These are phyloP conservation scores for Microcera coccophila DNA, from an alignment of 2,329 filamentous ascomycete species.

Conservation along the genomic window DNA sequence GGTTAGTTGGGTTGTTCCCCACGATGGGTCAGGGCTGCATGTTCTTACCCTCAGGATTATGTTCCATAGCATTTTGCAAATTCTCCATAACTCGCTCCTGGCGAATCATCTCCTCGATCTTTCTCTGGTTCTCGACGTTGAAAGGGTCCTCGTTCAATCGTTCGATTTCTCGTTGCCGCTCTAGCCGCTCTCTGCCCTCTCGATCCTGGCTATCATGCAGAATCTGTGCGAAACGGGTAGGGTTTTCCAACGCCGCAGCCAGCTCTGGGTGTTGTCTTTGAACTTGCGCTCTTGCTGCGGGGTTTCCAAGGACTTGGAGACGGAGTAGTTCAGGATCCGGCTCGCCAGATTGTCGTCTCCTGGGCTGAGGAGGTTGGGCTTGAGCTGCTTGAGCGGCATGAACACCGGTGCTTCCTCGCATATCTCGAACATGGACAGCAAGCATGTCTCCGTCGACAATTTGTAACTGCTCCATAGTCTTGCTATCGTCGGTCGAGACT, in stretches of 20 bases:
- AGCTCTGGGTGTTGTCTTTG: conserved; percentile 71
- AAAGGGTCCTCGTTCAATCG: conserved; percentile 91
- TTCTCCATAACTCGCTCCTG: conserved; percentile 94
- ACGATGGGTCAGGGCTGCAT: background rate
- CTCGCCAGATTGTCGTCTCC: conserved; percentile 32
- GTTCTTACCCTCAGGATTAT: conserved; percentile 85
- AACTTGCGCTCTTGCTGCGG: conserved; percentile 66
- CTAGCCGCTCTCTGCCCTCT: conserved; percentile 67
- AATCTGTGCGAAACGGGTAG: conserved; percentile 69
- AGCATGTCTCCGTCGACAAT: conserved; percentile 91
- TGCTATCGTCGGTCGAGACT: conserved; percentile 64
- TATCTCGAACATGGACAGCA: conserved; percentile 71
- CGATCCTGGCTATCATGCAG: conserved; percentile 64
- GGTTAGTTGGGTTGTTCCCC: background rate
- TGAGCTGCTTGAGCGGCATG: conserved; percentile 32
- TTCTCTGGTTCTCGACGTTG: conserved; percentile 83
- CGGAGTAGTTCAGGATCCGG: conserved; percentile 78
- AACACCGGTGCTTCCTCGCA: conserved; percentile 46
- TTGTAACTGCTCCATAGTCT: conserved; percentile 76
- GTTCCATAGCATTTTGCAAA: conserved; percentile 91
- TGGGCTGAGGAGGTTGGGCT: conserved; percentile 30
- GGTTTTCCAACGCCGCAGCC: conserved; percentile 70
- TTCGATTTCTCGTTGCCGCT: conserved; percentile 78
- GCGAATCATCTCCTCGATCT: conserved; percentile 95
- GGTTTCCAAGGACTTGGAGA: conserved; percentile 76